Evolutionary conservation across 352 stramenopile species (phyloP).

Genomic region (Globisporangium paroecandrum): DNA sequence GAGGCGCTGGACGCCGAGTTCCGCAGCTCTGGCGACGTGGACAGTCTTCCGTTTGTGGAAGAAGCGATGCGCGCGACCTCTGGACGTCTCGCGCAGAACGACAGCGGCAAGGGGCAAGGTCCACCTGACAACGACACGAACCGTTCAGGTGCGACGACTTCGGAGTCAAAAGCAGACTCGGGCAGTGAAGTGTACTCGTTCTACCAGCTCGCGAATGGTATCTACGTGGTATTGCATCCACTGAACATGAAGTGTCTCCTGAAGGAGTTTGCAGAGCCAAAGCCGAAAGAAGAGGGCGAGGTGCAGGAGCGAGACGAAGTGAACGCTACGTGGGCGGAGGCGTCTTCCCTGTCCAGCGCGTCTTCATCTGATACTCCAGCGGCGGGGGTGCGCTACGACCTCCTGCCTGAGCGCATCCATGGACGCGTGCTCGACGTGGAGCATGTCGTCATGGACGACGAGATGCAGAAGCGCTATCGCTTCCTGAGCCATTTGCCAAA

Average conservation of each 20-base stretch:
- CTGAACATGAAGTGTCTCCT: slow-evolving; percentile 88
- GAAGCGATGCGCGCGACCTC: slow-evolving; percentile 76
- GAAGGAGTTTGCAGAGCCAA: slow-evolving; percentile 62
- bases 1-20: slow-evolving; percentile 68
- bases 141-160: slow-evolving; percentile 1
- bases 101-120: slow-evolving; percentile 16
- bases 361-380: slow-evolving; percentile 5
- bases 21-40: slow-evolving; percentile 63
- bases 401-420: slow-evolving; percentile 48
- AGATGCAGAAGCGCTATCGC: slow-evolving; percentile 77
- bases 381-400: slow-evolving; percentile 38
- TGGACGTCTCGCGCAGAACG: slow-evolving; percentile 42
- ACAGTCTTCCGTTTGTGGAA: slow-evolving; percentile 75
- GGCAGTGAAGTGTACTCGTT: slow-evolving; percentile 60
- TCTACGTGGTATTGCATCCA: slow-evolving; percentile 86
- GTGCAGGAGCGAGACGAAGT: slow-evolving; percentile 23
- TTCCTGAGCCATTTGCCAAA: slow-evolving; percentile 84
- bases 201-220: slow-evolving; percentile 83
- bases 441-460: slow-evolving; percentile 85
- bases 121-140: neutral
- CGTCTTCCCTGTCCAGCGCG: slow-evolving; percentile 15
- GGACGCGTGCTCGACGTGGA: slow-evolving; percentile 82
- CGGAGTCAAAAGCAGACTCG: neutral
- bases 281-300: slow-evolving; percentile 22
- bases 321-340: slow-evolving; percentile 29